Percentiles rank a stretch among this genome's conserved stretches.
Evolutionary conservation across 805 yeast genomes (phyloP).

Genomic region (Kodamaea restingae): DNA sequence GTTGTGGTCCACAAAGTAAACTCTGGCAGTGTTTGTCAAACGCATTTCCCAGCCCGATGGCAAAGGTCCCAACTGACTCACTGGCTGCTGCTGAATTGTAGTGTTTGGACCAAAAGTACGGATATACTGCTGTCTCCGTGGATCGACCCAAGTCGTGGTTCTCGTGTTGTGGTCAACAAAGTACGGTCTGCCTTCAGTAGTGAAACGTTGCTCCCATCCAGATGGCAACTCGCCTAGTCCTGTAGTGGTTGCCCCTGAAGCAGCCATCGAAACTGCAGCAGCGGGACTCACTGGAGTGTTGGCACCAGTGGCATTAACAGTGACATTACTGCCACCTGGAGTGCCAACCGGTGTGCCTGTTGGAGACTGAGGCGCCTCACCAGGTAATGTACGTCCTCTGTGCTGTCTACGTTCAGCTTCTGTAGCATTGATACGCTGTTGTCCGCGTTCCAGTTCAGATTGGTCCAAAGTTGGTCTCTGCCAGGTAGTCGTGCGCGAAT

Average conservation of each 20-base stretch:
- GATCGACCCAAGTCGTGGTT: conserved; percentile 99
- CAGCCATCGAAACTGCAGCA: conserved; percentile 64
- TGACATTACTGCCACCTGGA: conserved; percentile 41
- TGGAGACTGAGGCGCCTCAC: conserved; percentile 40
- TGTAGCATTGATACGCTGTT: conserved; percentile 62
- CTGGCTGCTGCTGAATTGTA: conserved; percentile 96
- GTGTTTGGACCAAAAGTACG: conserved; percentile 89
- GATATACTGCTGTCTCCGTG: conserved; percentile 96
- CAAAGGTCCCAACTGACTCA: conserved; percentile 93
- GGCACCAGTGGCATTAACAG: conserved; percentile 42
- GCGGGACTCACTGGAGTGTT: conserved; percentile 58
- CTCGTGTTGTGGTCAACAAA: conserved; percentile 99
- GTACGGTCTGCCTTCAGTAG: conserved; percentile 97
- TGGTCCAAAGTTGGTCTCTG: conserved; percentile 87
- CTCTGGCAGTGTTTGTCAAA: conserved; percentile 96
- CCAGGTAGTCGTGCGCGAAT: conserved; percentile 98
- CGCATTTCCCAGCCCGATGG: conserved; percentile 99
- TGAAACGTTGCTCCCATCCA: conserved; percentile 98
- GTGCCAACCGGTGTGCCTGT: conserved; percentile 38
- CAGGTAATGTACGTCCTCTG: conserved; percentile 86
- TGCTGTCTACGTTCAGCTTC: conserved; percentile 90
- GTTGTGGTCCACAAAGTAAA: conserved; percentile 97
- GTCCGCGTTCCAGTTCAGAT: conserved; percentile 64
- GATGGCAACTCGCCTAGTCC: conserved; percentile 96
- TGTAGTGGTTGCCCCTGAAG: conserved; percentile 85